These are phyloP conservation scores for Friedmanniomyces simplex DNA, from an alignment of 495 filamentous ascomycete species.

Conservation along the genomic window DNA sequence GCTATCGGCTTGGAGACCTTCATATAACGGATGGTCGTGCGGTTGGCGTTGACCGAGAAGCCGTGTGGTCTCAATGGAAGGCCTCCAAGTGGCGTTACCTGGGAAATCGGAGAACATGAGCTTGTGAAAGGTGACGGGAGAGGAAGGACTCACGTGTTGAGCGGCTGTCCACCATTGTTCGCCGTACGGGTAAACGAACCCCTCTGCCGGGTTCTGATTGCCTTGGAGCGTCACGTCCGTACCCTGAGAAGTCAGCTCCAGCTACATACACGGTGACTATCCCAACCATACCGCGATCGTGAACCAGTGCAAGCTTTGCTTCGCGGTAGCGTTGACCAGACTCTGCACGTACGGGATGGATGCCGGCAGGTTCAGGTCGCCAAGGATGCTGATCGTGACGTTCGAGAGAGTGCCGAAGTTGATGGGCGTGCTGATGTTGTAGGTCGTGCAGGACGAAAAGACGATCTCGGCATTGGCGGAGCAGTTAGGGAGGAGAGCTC, in stretches of 20 bases:
- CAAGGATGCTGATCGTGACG: slow-evolving; percentile 34
- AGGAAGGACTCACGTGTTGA: slow-evolving; percentile 15
- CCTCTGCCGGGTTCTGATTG: slow-evolving; percentile 27
- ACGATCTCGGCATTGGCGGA: slow-evolving; percentile 29
- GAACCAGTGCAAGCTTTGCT: slow-evolving; percentile 29
- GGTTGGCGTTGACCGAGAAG: slow-evolving; percentile 32
- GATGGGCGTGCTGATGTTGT: slow-evolving; percentile 35
- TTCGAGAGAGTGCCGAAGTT: slow-evolving; percentile 33
- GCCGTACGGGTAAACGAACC: slow-evolving; percentile 39
- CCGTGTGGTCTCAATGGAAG: slow-evolving; percentile 32
- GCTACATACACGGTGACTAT: background rate
- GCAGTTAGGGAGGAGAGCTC: slow-evolving; percentile 28
- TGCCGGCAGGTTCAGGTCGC: slow-evolving; percentile 35
- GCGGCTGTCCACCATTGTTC: slow-evolving; percentile 40
- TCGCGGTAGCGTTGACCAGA: slow-evolving; percentile 24
- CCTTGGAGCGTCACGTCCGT: slow-evolving; percentile 31
- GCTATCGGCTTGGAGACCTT: slow-evolving; percentile 38
- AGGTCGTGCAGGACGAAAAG: slow-evolving; percentile 32
- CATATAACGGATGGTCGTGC: slow-evolving; percentile 32
- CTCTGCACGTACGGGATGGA: slow-evolving; percentile 30
- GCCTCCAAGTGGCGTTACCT: slow-evolving; percentile 26
- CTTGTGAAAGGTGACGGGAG: too few relatives aligned
- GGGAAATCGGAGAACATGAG: too few relatives aligned
- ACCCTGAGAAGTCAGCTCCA: slow-evolving; percentile 1
- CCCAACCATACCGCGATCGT: slow-evolving; percentile 18